These are phyloP conservation scores for Talaromyces albobiverticillius DNA, from an alignment of 2,329 filamentous ascomycete genomes.

Conservation along the genomic window DNA sequence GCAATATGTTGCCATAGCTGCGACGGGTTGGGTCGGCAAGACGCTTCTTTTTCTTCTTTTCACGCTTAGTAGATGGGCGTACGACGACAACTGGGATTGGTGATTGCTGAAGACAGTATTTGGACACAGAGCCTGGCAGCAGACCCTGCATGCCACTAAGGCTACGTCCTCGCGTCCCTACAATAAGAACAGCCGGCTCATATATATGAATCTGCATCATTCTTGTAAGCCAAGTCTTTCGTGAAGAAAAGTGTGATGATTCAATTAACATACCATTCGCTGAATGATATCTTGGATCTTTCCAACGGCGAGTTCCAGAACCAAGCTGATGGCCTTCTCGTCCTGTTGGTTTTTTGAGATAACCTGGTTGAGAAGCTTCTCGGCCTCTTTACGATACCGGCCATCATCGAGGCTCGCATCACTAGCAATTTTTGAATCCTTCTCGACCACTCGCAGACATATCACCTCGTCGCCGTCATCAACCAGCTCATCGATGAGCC, in stretches of 20 bases:
- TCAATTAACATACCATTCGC: conserved; percentile 63
- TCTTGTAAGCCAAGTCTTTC: conserved; percentile 15
- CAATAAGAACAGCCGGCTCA: conserved; percentile 85
- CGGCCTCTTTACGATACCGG: conserved; percentile 73
- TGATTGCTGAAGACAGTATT: conserved; percentile 91
- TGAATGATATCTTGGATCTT: conserved; percentile 90
- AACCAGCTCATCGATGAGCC: conserved; percentile 86
- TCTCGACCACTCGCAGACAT: conserved; percentile 83
- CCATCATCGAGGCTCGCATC: conserved; percentile 62
- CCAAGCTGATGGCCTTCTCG: conserved; percentile 73
- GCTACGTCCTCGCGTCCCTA: conserved; percentile 81
- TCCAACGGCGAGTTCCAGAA: conserved; percentile 83
- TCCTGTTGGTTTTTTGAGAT: conserved; percentile 77
- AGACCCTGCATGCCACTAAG: conserved; percentile 83
- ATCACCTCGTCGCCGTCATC: conserved; percentile 93
- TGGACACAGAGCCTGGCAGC: conserved; percentile 84
- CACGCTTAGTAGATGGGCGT: conserved; percentile 77
- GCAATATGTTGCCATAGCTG: conserved; percentile 74
- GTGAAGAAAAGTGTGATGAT: conserved; percentile 1
- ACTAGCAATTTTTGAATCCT: conserved; percentile 67
- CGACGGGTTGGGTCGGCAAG: conserved; percentile 71
- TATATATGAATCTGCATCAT: conserved; percentile 75
- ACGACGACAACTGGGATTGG: conserved; percentile 93
- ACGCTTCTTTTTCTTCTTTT: conserved; percentile 86
- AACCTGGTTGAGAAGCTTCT: conserved; percentile 70